Percentiles rank a stretch among this genome's conserved stretches.
Conservation (phyloP, 2,329 filamentous ascomycete species). For the Tolypocladium guangdongense region DNA sequence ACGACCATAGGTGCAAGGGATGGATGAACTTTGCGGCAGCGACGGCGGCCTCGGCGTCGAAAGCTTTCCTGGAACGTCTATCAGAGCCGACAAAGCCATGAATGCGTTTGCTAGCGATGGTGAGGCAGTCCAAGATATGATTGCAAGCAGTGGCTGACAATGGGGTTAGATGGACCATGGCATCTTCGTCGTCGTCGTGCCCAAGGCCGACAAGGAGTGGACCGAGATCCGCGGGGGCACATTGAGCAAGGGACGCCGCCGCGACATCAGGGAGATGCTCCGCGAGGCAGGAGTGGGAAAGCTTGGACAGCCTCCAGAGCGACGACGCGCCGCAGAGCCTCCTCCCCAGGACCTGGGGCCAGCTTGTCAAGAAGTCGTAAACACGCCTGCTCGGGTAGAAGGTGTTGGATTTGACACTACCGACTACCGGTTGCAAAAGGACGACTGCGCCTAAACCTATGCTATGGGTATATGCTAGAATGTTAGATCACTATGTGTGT, state of each 20-base stretch:
- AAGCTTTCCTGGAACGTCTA: constrained; percentile 3
- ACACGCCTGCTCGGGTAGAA: neutral
- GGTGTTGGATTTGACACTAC: neutral
- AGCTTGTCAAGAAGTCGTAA: constrained; percentile 13
- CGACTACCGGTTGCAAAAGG: neutral
- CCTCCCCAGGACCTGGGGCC: constrained; percentile 20
- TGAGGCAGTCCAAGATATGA: no score
- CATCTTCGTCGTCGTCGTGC: constrained; percentile 63
- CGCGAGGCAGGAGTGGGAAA: constrained; percentile 20
- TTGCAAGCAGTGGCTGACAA: neutral
- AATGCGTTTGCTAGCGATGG: no score
- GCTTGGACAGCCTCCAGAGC: constrained; percentile 14
- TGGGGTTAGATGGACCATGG: constrained; percentile 75
- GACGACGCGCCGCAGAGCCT: constrained; percentile 14
- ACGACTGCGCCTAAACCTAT: constrained; percentile 17
- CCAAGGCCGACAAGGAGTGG: constrained; percentile 58
- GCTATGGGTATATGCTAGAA: constrained; percentile 26
- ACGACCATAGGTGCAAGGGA: constrained; percentile 25
- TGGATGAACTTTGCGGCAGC: constrained; percentile 27
- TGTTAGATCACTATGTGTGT: constrained; percentile 12
- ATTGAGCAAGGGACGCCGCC: constrained; percentile 28
- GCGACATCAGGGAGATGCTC: constrained; percentile 15
- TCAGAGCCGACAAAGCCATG: neutral
- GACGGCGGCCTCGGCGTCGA: constrained; percentile 16
- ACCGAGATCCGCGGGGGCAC: constrained; percentile 50